These are phyloP conservation scores for Ceratocystis harringtonii DNA, from an alignment of 2,329 filamentous ascomycete species.

Conservation along the genomic window DNA sequence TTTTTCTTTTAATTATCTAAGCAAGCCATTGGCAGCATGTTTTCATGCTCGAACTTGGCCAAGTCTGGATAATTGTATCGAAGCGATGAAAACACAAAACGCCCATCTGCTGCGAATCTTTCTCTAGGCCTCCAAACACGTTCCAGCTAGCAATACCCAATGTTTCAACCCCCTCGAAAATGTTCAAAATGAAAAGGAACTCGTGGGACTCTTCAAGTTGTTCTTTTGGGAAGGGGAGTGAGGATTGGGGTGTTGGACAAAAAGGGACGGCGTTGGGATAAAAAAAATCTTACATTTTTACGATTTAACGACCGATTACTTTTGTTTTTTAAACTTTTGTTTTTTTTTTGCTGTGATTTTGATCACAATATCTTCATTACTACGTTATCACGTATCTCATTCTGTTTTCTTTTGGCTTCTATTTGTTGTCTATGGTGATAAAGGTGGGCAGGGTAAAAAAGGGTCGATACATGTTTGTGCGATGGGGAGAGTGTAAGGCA, in stretches of 20 bases:
- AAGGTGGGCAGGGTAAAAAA: background rate
- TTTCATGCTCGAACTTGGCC: background rate
- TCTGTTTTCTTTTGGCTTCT: conserved; percentile 10
- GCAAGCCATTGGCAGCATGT: background rate
- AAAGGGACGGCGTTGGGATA: background rate
- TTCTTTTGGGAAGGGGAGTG: background rate
- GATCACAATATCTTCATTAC: conserved; percentile 3
- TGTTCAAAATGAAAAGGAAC: background rate
- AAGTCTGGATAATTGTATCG: background rate
- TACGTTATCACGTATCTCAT: conserved; percentile 16
- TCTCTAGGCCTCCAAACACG: conserved; percentile 12
- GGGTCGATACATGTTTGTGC: background rate
- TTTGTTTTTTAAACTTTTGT: conserved; percentile 16
- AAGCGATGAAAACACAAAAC: conserved; percentile 19
- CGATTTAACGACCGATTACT: conserved; percentile 14
- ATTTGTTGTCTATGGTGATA: background rate
- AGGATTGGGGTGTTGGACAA: conserved; percentile 10
- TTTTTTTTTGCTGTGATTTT: conserved; percentile 16
- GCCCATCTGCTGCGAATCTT: background rate
- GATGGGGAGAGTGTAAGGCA: background rate
- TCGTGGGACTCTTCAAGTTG: conserved; percentile 3
- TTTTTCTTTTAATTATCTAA: conserved; percentile 19
- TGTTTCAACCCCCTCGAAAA: conserved; percentile 25
- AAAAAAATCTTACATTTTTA: background rate
- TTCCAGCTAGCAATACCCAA: conserved; percentile 24